Evolutionary conservation across 345 rosid species (phyloP).

Genomic region (Luvunga scandens): DNA sequence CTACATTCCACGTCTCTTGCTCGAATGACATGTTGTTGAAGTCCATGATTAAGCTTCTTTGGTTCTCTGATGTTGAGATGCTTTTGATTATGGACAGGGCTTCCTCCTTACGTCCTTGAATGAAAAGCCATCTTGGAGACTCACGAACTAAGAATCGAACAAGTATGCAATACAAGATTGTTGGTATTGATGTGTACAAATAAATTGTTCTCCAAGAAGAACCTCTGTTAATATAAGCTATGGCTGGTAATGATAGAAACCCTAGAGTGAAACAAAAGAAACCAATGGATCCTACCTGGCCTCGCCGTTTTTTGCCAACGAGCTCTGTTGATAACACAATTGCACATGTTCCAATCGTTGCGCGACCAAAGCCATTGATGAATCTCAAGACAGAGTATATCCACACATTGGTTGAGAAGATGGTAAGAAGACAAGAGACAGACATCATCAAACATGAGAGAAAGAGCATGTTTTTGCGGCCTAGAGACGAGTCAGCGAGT

Average conservation of each 20-base stretch:
- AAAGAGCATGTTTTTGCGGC: conserved; percentile 57
- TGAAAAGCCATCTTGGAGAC: conserved; percentile 61
- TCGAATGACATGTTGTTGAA: conserved; percentile 32
- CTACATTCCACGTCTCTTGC: conserved; percentile 28
- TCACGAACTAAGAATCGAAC: conserved; percentile 36
- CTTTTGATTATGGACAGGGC: conserved; percentile 45
- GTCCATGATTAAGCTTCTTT: conserved; percentile 18
- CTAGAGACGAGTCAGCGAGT: conserved; percentile 53
- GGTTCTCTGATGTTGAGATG: conserved; percentile 25
- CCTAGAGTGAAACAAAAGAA: conserved; percentile 48
- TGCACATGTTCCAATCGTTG: conserved; percentile 18
- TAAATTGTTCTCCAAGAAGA: conserved; percentile 44
- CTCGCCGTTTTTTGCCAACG: conserved; percentile 45
- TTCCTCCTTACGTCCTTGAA: conserved; percentile 38
- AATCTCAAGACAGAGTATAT: conserved; percentile 40
- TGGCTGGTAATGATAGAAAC: conserved; percentile 43
- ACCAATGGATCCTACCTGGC: conserved; percentile 40
- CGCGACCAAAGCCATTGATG: conserved; percentile 45
- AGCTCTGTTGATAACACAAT: conserved; percentile 1
- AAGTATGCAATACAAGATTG: conserved; percentile 28
- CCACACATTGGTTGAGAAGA: conserved; percentile 45
- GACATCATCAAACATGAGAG: conserved; percentile 45
- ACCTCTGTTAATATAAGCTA: conserved; percentile 12
- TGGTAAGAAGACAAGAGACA: conserved; percentile 32
- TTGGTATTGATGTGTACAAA: conserved; percentile 36